A percentile compares a stretch with the other conserved stretches of the same genome.
Evolutionary conservation across 768 basidiomycete genomes (phyloP).

Genomic region (Rhizopogon rudus): DNA sequence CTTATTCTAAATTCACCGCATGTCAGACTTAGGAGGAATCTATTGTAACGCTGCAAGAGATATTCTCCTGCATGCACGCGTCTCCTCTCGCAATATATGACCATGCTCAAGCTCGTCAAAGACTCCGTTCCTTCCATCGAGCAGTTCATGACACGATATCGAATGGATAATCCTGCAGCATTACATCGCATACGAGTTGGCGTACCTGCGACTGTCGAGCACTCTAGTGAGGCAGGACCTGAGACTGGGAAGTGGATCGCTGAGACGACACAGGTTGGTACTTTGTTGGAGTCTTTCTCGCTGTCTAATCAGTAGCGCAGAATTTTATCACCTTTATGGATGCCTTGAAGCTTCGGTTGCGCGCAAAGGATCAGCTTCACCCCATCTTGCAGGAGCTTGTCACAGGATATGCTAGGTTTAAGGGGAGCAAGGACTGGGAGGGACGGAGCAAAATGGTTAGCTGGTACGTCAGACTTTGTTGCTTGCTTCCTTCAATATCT

Average conservation of each 20-base stretch:
- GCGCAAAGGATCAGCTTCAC: slow-evolving; percentile 97
- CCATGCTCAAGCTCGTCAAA: slow-evolving; percentile 92
- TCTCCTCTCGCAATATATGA: slow-evolving; percentile 95
- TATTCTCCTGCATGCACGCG: slow-evolving; percentile 96
- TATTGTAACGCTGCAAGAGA: slow-evolving; percentile 42
- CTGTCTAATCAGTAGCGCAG: slow-evolving; percentile 35
- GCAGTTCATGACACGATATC: slow-evolving; percentile 86
- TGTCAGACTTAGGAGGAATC: slow-evolving; percentile 5
- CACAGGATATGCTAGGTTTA: slow-evolving; percentile 89
- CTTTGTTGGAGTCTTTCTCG: not conserved
- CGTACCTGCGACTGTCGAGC: slow-evolving; percentile 95
- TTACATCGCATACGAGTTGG: slow-evolving; percentile 87
- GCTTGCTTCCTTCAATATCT: not conserved
- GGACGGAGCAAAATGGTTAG: slow-evolving; percentile 89
- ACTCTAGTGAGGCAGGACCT: slow-evolving; percentile 86
- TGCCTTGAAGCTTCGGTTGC: slow-evolving; percentile 83
- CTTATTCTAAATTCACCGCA: not conserved
- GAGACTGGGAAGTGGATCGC: slow-evolving; percentile 98
- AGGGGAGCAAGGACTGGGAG: slow-evolving; percentile 94
- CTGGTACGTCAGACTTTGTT: slow-evolving; percentile 52
- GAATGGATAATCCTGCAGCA: slow-evolving; percentile 92
- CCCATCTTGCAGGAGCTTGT: slow-evolving; percentile 95
- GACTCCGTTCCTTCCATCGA: slow-evolving; percentile 83
- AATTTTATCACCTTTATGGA: slow-evolving; percentile 99
- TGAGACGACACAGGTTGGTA: slow-evolving; percentile 85